Conservation (phyloP, 306 rosid species). For the Canavalia ensiformis region DNA sequence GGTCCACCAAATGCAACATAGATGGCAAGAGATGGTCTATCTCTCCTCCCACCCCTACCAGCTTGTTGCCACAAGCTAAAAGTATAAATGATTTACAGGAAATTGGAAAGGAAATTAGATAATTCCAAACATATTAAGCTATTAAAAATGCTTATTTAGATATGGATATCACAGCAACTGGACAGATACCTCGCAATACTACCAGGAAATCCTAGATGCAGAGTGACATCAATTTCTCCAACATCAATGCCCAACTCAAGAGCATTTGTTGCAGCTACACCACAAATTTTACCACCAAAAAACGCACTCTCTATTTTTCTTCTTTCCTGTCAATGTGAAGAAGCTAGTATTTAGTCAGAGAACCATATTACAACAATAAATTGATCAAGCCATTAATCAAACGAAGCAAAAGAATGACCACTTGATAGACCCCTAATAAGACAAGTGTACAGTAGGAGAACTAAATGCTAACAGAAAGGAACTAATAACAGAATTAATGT, state of each 20-base stretch:
- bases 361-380: slow-evolving; percentile 43
- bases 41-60: slow-evolving; percentile 97
- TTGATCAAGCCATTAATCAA: slow-evolving; percentile 13
- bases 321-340: slow-evolving; percentile 71
- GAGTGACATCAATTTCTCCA: slow-evolving; percentile 91
- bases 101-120: slow-evolving; percentile 27
- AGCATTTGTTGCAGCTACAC: slow-evolving; percentile 98
- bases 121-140: slow-evolving; percentile 36
- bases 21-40: slow-evolving; percentile 83
- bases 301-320: slow-evolving; percentile 88
- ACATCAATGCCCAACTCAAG: slow-evolving; percentile 99
- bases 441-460: no score
- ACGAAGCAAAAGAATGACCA: slow-evolving; percentile 27
- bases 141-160: slow-evolving; percentile 32
- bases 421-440: no score
- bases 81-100: slow-evolving; percentile 28
- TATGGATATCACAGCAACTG: slow-evolving; percentile 9
- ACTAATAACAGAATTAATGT: no score
- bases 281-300: slow-evolving; percentile 87
- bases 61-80: slow-evolving; percentile 98
- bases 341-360: slow-evolving; percentile 38
- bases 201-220: slow-evolving; percentile 99
- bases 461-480: no score
- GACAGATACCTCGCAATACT: slow-evolving; percentile 81
- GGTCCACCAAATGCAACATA: slow-evolving; percentile 94